These are phyloP conservation scores for Cladorrhinum sp. DNA, from an alignment of 2,329 filamentous ascomycete genomes.

Conservation along the genomic window DNA sequence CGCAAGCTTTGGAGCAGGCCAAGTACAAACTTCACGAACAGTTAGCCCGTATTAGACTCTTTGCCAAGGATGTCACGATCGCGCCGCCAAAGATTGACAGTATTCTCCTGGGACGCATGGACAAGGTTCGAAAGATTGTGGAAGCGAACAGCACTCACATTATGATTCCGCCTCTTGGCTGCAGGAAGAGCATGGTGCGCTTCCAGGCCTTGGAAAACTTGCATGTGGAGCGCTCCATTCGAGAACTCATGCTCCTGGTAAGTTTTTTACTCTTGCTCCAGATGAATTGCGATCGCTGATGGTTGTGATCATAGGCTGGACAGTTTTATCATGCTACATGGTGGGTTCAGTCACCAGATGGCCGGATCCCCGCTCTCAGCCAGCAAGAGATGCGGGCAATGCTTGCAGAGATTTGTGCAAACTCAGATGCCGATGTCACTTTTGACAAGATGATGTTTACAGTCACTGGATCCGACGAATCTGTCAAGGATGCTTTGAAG, in stretches of 20 bases:
- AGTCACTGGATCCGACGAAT: constrained; percentile 92
- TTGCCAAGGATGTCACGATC: constrained; percentile 88
- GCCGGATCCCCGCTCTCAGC: constrained; percentile 53
- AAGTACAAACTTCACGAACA: constrained; percentile 90
- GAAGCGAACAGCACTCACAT: constrained; percentile 96
- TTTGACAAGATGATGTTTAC: constrained; percentile 94
- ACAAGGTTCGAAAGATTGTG: constrained; percentile 97
- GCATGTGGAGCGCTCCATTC: constrained; percentile 90
- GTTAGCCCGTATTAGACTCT: constrained; percentile 74
- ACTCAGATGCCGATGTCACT: constrained; percentile 89
- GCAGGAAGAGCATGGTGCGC: constrained; percentile 77
- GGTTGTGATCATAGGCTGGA: constrained; percentile 60
- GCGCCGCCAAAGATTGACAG: constrained; percentile 92
- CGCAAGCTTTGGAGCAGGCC: constrained; percentile 79
- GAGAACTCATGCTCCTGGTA: constrained; percentile 93
- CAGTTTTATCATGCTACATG: constrained; percentile 98
- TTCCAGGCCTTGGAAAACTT: constrained; percentile 92
- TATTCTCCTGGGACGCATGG: constrained; percentile 83
- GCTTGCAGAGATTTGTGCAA: constrained; percentile 92
- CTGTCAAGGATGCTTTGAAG: constrained; percentile 90
- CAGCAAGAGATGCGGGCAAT: constrained; percentile 80
- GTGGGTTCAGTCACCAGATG: constrained; percentile 82
- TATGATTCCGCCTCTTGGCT: constrained; percentile 82
- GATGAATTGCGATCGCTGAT: constrained; percentile 19
- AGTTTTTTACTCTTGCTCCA: constrained; percentile 33